phyloP scores from a whole-genome alignment of 192 early-diverging fungal genomes.

The Rhizophagus sp. region DNA sequence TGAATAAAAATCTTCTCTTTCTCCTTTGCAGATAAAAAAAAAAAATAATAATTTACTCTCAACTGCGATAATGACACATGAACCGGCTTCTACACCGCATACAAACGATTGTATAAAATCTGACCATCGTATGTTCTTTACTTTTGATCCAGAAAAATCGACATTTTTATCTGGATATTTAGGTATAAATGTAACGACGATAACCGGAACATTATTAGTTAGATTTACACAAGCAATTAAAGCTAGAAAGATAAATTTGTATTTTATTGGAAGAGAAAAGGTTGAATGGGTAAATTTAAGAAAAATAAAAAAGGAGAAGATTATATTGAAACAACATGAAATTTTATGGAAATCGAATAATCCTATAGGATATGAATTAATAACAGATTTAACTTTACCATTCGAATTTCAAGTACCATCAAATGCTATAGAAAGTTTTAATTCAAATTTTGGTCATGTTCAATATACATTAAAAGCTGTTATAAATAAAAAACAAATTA shows the following conservation, averaged over 20 bases:
- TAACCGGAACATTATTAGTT: neutral
- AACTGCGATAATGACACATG: neutral
- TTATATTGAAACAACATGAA: neutral
- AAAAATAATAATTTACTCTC: neutral
- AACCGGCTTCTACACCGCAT: neutral
- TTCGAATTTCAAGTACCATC: constrained; percentile 2
- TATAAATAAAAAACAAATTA: neutral
- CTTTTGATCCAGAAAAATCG: neutral
- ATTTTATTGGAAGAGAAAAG: constrained; percentile 10
- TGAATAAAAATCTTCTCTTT: too few species aligned
- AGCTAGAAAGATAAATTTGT: neutral
- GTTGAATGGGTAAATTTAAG: neutral
- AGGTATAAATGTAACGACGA: neutral
- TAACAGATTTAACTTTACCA: neutral
- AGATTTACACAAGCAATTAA: neutral
- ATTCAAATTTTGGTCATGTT: neutral
- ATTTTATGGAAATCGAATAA: neutral
- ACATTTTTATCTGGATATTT: constrained; percentile 7
- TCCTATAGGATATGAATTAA: constrained; percentile 7
- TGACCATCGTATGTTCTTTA: neutral
- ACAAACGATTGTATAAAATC: constrained; percentile 1
- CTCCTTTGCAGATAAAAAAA: neutral
- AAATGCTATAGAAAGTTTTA: neutral
- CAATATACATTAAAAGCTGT: neutral
- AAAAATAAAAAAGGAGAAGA: neutral